phyloP scores from a whole-genome alignment of 331 rosid species.

The Rosa hybrid region DNA sequence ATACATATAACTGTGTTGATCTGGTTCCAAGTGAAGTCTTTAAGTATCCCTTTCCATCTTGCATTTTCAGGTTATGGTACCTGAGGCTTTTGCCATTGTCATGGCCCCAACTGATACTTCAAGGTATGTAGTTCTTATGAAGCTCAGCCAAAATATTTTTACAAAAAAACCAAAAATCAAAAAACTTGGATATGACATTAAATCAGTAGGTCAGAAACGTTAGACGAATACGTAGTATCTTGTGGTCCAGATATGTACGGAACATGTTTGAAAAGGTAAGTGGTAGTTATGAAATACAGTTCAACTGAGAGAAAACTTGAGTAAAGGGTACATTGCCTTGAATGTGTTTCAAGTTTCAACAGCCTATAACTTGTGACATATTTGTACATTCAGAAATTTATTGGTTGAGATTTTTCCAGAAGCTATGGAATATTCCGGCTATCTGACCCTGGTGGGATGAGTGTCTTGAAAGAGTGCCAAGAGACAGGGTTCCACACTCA shows the following conservation, averaged over 20 bases:
- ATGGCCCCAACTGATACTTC: slow-evolving; percentile 75
- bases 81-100: slow-evolving; percentile 87
- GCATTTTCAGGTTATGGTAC: slow-evolving; percentile 61
- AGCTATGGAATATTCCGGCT: slow-evolving; percentile 71
- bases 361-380: neutral
- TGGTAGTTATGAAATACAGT: neutral
- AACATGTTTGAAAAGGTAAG: neutral
- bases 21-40: slow-evolving; percentile 18
- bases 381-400: neutral
- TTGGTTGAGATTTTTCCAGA: slow-evolving; percentile 37
- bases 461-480: slow-evolving; percentile 52
- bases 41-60: slow-evolving; percentile 2
- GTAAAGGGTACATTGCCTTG: neutral
- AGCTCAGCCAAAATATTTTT: neutral
- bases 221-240: neutral
- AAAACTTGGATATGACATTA: neutral
- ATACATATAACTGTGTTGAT: neutral
- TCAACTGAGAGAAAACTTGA: neutral
- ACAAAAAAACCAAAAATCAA: no score
- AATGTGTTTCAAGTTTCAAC: neutral
- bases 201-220: neutral
- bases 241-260: neutral
- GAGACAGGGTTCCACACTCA: slow-evolving; percentile 74
- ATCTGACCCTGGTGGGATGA: slow-evolving; percentile 75
- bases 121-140: slow-evolving; percentile 37